These are phyloP conservation scores for Metrosideros polymorpha DNA, from an alignment of 441 rosid species.

Conservation along the genomic window DNA sequence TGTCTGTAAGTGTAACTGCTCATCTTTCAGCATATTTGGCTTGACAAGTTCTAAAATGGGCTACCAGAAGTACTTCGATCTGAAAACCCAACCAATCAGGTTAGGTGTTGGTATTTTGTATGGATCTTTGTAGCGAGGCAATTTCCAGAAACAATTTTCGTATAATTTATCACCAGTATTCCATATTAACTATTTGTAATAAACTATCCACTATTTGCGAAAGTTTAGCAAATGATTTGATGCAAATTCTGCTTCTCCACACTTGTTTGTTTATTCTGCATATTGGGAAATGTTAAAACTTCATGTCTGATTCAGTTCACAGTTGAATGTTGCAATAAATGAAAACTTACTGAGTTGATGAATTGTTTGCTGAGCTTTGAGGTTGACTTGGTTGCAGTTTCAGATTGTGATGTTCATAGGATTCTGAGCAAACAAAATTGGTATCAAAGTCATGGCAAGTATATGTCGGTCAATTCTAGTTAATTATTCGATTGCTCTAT, in stretches of 20 bases:
- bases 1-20: not conserved
- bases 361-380: not conserved
- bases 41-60: not conserved
- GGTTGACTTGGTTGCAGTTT: not conserved
- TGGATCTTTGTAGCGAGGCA: not conserved
- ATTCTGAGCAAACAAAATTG: not conserved
- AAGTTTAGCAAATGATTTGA: not conserved
- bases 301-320: not conserved
- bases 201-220: not conserved
- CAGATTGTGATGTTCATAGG: not conserved
- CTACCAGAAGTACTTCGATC: not conserved
- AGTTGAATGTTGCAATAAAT: not conserved
- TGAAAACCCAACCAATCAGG: not conserved
- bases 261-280: not conserved
- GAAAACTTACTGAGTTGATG: not conserved
- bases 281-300: not conserved
- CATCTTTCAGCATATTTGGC: not conserved
- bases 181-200: not conserved
- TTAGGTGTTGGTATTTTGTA: not conserved
- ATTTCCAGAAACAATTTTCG: not conserved
- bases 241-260: not conserved
- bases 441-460: not conserved
- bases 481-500: not conserved
- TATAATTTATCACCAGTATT: not conserved
- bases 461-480: not conserved